Base-by-base conservation (phyloP, 2,329 filamentous ascomycete genomes). In the Seiridium unicorne region DNA sequence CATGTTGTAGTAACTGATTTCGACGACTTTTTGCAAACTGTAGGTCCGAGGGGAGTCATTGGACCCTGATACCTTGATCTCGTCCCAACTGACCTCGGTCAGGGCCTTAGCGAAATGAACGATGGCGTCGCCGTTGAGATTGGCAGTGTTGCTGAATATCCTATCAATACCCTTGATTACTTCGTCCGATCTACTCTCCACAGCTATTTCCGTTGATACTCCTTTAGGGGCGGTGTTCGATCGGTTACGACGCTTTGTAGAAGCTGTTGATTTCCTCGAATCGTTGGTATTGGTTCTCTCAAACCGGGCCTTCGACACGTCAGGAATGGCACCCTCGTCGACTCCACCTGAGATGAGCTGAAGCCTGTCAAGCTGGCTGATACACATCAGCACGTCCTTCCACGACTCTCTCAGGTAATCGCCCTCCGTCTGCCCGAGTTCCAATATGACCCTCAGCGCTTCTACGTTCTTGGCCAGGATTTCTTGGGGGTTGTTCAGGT, bases 1-100 rank as follows among this genome's bases (percentile, higher is more conserved):
- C 95, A 99, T 99, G 79, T 99, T 99, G 85, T 99, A 99, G 76
- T 97, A 97, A 74, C 92, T 96, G 75, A 99, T 98, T 76, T 99
- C 95, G 13, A 99, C 96, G 64, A 99, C 86, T 76, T 99, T 99
- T 72, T 99, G 95, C 63, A 99, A 79, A 77, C 93, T 97, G 82
- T 97, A 99, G 7, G 94, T 99, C 58, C 96, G 88, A 9, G 95
- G 95, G 31, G 92, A 96, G 62, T 99, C 95, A 70, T 94, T 97
- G 60, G 94, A 92, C 0, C 95, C 95, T 0, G 95, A 98, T 3
- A 95, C 96, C 72, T 96, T 94, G 70, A 99, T 99, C 75, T 99
- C 95, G 70, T 98, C 94, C 95, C 95, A 98, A 75, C 94, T 98
- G 65, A 99, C 94, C 72, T 97, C 93, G 6, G 92, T 96, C 61